Evolutionary conservation across 1,284 basidiomycete genomes (phyloP), one percentile per base, ranked within the genome.

Genomic region (Cryptococcus jaspeensis): DNA sequence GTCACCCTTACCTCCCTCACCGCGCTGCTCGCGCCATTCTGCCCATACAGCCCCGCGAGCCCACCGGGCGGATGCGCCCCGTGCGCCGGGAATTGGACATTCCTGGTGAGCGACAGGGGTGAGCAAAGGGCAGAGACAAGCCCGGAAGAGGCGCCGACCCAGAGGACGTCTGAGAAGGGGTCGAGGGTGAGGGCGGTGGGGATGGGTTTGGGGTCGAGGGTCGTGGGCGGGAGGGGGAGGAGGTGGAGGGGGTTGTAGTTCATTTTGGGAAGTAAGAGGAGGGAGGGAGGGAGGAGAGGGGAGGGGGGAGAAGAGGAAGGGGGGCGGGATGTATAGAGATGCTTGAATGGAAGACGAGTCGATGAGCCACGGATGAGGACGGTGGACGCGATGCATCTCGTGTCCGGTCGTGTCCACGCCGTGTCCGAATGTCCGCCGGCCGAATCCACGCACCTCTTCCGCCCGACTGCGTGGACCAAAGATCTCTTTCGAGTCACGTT

Each of bases 131-230:
- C 88, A 37, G 82, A 79, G 55, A 96, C 82, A 60, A 82, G 81
- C 7, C 95, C 94, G 39, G 84, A 78, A 52, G 86, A 84, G 18
- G 84, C 83, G 44, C 92, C 94, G 47, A 88, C 82, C 92, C 93
- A 96, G 38, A 98, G 80, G 13, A 89, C 84, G 75, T 97, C 93
- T 1, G 90, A 88, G 42, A 89, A 87, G 6, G 91, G 88, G 78
- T 98, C 94, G 72, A 98, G 92, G 3, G 86, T 84, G 58, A 97
- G 81, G 0, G 88, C 83, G 22, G 88, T 87, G 0, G 77, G 68
- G 23, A 69, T 58, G 1, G 75, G 74, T 55, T 71, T 70, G 25
- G 67, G 62, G 52, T 74, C 72, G 41, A 61, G 54, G 2, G 67
- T 63, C 38, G 60, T 62, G 15, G 71, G 69, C 13, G 76, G 73